These are phyloP conservation scores for Cyberlindnera maclurae DNA, from an alignment of 805 yeast genomes.

Conservation along the genomic window DNA sequence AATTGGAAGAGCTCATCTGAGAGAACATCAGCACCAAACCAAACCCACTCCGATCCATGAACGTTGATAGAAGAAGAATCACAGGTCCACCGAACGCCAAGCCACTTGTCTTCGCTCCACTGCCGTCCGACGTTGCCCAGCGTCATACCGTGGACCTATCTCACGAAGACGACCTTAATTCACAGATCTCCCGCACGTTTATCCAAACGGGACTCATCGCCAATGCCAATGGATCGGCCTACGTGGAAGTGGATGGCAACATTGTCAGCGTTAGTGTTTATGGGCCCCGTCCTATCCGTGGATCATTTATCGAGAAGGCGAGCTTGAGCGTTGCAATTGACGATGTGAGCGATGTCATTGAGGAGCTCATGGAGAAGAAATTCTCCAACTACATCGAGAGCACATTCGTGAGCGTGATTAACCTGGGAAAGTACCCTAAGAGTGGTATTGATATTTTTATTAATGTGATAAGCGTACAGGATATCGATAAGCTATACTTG, in stretches of 20 bases:
- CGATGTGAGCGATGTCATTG: constrained; percentile 26
- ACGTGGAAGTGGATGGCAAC: constrained; percentile 51
- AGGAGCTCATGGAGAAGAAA: constrained; percentile 34
- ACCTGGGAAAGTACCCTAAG: constrained; percentile 75
- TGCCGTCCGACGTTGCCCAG: constrained; percentile 11
- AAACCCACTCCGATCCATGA: constrained; percentile 5
- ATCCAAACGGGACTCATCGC: constrained; percentile 57
- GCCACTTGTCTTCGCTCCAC: constrained; percentile 36
- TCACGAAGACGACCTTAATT: constrained; percentile 24
- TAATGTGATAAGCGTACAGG: constrained; percentile 44
- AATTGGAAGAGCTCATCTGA: no score
- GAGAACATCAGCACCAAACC: no score
- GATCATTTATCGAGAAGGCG: constrained; percentile 63
- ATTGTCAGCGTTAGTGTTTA: constrained; percentile 57
- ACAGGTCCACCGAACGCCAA: constrained; percentile 70
- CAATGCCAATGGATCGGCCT: constrained; percentile 79
- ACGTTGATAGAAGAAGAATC: constrained; percentile 72
- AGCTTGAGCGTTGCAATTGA: constrained; percentile 47
- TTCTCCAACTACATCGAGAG: constrained; percentile 34
- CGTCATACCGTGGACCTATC: constrained; percentile 8
- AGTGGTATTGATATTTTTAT: constrained; percentile 78
- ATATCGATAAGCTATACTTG: constrained; percentile 26
- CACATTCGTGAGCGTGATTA: constrained; percentile 31
- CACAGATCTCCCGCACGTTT: constrained; percentile 34
- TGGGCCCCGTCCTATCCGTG: constrained; percentile 85